Evolutionary conservation across 805 yeast genomes (phyloP).

Genomic region (Dipodascus geniculatus): DNA sequence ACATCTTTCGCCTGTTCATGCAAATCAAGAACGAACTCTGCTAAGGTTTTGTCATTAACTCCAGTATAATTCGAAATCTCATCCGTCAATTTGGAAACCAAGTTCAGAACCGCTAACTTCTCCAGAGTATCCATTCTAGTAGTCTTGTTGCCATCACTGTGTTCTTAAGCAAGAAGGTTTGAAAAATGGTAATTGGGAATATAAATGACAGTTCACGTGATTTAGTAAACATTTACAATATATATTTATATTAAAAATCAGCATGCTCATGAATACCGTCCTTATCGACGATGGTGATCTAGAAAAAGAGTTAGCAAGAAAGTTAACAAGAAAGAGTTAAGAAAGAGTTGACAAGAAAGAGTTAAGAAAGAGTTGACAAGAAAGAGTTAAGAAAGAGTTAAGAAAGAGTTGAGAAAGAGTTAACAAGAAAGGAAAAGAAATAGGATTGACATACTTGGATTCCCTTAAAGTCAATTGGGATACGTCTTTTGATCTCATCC

Average conservation of each 20-base stretch:
- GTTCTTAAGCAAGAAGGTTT: background rate
- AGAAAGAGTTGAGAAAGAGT: no score
- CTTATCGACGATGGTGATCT: conserved; percentile 54
- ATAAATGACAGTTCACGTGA: background rate
- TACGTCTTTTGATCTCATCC: conserved; percentile 66
- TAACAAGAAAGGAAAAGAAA: background rate
- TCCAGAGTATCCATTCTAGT: conserved; percentile 21
- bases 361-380: no score
- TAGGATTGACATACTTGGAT: conserved; percentile 28
- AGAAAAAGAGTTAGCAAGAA: conserved; percentile 2
- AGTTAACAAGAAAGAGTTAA: background rate
- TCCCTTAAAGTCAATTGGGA: conserved; percentile 94
- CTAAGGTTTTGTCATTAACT: conserved; percentile 32
- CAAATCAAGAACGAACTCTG: conserved; percentile 36
- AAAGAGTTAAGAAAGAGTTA: no score
- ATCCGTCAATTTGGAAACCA: conserved; percentile 24
- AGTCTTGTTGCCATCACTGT: background rate
- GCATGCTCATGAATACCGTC: conserved; percentile 33
- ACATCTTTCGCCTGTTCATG: conserved; percentile 19
- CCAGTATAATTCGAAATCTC: conserved; percentile 27
- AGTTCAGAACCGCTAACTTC: conserved; percentile 23
- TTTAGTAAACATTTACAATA: background rate
- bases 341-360: no score
- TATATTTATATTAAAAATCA: background rate
- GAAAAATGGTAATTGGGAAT: background rate